phyloP scores from a whole-genome alignment of 176 grass and related monocot species.

The Chrysopogon serrulatus region DNA sequence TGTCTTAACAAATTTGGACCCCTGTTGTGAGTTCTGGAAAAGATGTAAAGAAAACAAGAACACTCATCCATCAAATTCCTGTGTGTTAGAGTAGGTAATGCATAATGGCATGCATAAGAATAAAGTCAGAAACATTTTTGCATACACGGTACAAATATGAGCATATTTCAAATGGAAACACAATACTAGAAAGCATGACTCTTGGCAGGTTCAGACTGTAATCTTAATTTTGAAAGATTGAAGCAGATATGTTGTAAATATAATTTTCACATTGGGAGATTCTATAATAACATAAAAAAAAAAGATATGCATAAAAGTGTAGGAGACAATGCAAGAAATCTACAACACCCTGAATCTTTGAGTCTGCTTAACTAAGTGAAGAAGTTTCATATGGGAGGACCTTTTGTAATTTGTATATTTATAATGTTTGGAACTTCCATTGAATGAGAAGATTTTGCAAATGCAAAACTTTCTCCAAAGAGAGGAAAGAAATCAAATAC shows the following conservation, averaged over 20 bases:
- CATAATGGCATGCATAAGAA: conserved; percentile 4
- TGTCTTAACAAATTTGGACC: conserved; percentile 91
- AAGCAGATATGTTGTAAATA: neutral
- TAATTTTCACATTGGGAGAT: conserved; percentile 1
- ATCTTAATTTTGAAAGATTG: neutral
- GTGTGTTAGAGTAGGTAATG: neutral
- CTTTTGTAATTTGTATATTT: neutral
- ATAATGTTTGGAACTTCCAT: neutral
- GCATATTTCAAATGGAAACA: neutral
- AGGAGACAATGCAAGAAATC: neutral
- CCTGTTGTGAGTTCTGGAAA: conserved; percentile 94
- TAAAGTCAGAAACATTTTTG: neutral
- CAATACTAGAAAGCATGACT: neutral
- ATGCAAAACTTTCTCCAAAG: neutral
- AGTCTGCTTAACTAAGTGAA: neutral
- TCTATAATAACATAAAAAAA: neutral
- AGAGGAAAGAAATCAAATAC: neutral
- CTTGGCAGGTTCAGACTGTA: neutral
- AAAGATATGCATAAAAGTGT: neutral
- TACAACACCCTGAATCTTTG: neutral
- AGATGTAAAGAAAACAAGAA: conserved; percentile 53
- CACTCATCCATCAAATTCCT: conserved; percentile 44
- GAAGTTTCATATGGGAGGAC: neutral
- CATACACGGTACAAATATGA: conserved; percentile 3
- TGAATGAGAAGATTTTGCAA: neutral